phyloP scores from a whole-genome alignment of 2,329 filamentous ascomycete species.

The Lachnellula cervina region DNA sequence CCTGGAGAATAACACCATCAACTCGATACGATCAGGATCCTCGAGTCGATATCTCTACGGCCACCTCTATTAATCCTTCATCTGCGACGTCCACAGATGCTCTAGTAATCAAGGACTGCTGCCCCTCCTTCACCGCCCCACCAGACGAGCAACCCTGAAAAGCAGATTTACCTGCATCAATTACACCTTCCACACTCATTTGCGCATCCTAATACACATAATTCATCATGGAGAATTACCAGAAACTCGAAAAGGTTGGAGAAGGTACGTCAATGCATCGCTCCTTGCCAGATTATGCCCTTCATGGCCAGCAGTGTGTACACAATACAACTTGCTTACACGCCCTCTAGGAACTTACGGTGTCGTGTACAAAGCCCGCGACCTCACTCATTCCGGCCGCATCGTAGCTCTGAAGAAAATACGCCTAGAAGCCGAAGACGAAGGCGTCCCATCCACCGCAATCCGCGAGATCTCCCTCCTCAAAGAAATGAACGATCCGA shows the following conservation, averaged over 20 bases:
- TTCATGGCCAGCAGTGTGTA: not conserved
- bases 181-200: constrained; percentile 29
- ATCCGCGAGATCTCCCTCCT: constrained; percentile 92
- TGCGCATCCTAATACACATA: constrained; percentile 14
- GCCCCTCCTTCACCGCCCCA: constrained; percentile 32
- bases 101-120: constrained; percentile 23
- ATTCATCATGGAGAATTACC: constrained; percentile 80
- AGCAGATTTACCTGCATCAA: constrained; percentile 27
- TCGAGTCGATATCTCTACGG: not conserved
- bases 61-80: constrained; percentile 3
- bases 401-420: constrained; percentile 96
- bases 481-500: constrained; percentile 90
- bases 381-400: constrained; percentile 73
- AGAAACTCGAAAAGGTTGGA: constrained; percentile 94
- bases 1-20: constrained; percentile 10
- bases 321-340: not conserved
- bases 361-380: constrained; percentile 90
- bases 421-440: constrained; percentile 89
- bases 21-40: constrained; percentile 7
- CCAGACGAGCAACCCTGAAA: constrained; percentile 15
- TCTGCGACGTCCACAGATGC: constrained; percentile 18
- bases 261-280: constrained; percentile 60
- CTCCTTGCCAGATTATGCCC: not conserved
- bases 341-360: constrained; percentile 72
- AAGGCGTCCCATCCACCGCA: constrained; percentile 86